A percentile compares a stretch with the other conserved stretches of the same genome.
Conservation (phyloP, 176 grass and related monocot species). For the Oryza glaberrima region DNA sequence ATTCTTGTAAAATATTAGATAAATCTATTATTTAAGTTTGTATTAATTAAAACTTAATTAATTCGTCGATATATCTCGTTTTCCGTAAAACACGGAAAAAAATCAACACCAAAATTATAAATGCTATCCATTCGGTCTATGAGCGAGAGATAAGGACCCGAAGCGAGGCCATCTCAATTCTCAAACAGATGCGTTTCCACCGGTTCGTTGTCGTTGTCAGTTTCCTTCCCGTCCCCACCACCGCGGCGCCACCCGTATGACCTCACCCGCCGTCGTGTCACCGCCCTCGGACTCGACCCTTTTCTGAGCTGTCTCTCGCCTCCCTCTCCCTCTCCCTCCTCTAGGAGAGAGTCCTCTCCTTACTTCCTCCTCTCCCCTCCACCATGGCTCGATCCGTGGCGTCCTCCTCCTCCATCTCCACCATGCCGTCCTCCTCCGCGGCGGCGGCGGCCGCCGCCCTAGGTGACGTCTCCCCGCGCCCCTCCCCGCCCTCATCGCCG, state of each 20-base stretch:
- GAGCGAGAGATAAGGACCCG: background rate
- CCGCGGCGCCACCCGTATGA: slow-evolving; percentile 34
- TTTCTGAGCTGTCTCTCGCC: slow-evolving; percentile 35
- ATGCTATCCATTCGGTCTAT: background rate
- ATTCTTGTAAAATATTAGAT: no score
- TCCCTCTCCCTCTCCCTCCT: background rate
- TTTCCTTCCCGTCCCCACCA: slow-evolving; percentile 7
- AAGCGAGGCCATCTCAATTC: background rate
- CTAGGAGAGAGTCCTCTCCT: background rate
- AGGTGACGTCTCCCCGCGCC: slow-evolving; percentile 14
- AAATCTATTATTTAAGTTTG: no score
- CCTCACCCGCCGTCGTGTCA: slow-evolving; percentile 40
- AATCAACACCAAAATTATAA: no score
- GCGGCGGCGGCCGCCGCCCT: slow-evolving; percentile 71
- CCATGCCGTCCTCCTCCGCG: slow-evolving; percentile 77
- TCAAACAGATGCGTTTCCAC: background rate
- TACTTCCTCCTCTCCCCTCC: background rate
- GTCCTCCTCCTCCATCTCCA: background rate
- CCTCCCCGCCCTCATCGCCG: background rate
- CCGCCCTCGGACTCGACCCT: slow-evolving; percentile 6
- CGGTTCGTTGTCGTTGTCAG: slow-evolving; percentile 19
- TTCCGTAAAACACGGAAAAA: no score
- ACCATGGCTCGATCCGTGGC: slow-evolving; percentile 11
- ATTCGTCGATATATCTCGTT: no score
- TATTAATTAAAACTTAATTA: no score